Base-by-base conservation (phyloP, 495 filamentous ascomycete species). In the Penicillium ucsense region DNA sequence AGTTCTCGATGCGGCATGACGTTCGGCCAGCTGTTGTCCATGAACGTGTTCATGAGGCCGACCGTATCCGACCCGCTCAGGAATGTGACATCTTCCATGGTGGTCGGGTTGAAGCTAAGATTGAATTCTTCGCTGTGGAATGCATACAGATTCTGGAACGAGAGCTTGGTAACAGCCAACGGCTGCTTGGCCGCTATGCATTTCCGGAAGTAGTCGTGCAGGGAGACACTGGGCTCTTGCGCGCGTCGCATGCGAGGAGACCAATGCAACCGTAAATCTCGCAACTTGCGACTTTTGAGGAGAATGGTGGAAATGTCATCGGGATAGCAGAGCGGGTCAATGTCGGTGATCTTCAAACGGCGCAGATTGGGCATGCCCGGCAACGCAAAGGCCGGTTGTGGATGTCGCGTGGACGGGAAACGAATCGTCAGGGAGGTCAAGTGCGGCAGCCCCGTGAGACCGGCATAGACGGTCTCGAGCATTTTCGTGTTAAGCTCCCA, bases 401-500 rank as follows among this genome's bases (percentile, higher is more conserved):
- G 78, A 47, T 75, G 67, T 30, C 80, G 74, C 49, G 62, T 76
- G 6, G 67, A 71, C 0, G 76, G 78, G 48, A 80, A 83, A 39
- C 65, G 68, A 29, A 84, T 57, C 0, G 73, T 79, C 47, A 84
- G 57, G 6, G 70, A 72, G 4, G 70, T 77, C n/a, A 84, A 58
- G 42, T 63, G 67, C 4, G 67, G 63, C 35, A 71, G 65, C 45
- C 70, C 61, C 10, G 71, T 62, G 12, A 84, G 59, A 6, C 77
- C 77, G 41, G 71, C 51, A 62, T 81, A 84, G 27, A 83, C 64
- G 0, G 73, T 77, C 48, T 77, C 76, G 46, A 82, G 61, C 59
- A 81, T 77, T 54, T 84, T 84, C 34, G 77, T 79, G 50, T 73
- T 76, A 29, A 84, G 70, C 47, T 82, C 73, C 80, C 80, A 84